phyloP scores from a whole-genome alignment of 257 asterid species.

The Nicotiana obtusifolia region DNA sequence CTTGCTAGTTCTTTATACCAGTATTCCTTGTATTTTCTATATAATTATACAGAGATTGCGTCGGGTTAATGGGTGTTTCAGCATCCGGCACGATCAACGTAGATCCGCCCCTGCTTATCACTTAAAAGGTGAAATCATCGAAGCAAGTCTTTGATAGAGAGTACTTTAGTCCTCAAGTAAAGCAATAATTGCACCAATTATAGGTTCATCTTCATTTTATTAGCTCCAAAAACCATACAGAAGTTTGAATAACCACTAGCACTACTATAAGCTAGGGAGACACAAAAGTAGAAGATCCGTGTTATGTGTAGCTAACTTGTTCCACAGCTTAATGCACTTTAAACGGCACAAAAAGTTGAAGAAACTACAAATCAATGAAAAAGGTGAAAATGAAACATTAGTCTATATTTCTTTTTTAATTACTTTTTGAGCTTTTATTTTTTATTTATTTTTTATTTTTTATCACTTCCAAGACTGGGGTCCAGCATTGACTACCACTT shows the following conservation, averaged over 20 bases:
- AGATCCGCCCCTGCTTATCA: no score
- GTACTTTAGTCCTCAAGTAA: no score
- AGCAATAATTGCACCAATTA: neutral
- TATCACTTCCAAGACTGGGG: constrained; percentile 25
- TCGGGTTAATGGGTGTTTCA: no score
- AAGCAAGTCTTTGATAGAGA: no score
- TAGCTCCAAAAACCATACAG: neutral
- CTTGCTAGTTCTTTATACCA: no score
- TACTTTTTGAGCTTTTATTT: no score
- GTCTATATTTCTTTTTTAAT: neutral
- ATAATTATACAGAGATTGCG: no score
- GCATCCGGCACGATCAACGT: no score
- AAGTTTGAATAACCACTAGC: neutral
- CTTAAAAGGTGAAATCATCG: no score
- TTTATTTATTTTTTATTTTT: neutral
- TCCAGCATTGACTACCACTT: constrained; percentile 43
- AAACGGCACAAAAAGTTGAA: constrained; percentile 34
- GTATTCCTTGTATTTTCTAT: no score
- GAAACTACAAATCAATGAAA: constrained; percentile 8
- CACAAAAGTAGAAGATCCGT: constrained; percentile 27
- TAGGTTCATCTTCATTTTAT: neutral
- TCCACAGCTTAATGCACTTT: constrained; percentile 22
- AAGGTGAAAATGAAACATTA: constrained; percentile 16
- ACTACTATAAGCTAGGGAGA: constrained; percentile 15
- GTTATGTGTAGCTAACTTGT: constrained; percentile 31